Evolutionary conservation across 495 filamentous ascomycete genomes (phyloP).

Genomic region (Neurospora sp.): DNA sequence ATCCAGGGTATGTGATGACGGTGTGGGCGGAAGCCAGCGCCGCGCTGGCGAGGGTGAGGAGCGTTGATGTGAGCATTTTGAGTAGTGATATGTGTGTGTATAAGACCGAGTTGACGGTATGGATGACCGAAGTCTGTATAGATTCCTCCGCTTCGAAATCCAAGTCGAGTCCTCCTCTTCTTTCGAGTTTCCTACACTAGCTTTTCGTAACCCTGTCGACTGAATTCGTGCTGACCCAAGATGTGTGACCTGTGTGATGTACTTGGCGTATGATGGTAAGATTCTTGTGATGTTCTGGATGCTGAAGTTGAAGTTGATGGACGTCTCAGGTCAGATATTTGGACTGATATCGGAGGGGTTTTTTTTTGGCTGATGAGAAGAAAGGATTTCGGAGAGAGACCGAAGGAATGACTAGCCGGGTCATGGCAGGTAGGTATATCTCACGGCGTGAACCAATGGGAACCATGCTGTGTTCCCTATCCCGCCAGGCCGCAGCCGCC

Average conservation of each 20-base stretch:
- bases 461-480: not conserved
- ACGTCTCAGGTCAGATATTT: not conserved
- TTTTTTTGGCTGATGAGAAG: not conserved
- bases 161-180: not conserved
- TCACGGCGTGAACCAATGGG: not conserved
- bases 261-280: not conserved
- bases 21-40: slow-evolving; percentile 65
- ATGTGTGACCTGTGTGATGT: not conserved
- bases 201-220: not conserved
- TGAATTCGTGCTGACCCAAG: not conserved
- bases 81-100: slow-evolving; percentile 19
- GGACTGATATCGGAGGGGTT: not conserved
- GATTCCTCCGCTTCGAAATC: not conserved
- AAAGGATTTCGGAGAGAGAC: not conserved
- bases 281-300: not conserved
- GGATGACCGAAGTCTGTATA: not conserved
- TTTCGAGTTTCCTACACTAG: not conserved
- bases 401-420: not conserved
- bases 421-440: not conserved
- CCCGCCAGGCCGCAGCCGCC: not conserved
- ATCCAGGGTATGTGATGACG: slow-evolving; percentile 85
- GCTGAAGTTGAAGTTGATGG: not conserved
- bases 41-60: slow-evolving; percentile 38
- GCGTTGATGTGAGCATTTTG: slow-evolving; percentile 39
- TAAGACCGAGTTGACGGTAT: not conserved